phyloP scores from a whole-genome alignment of 306 rosid species.

The Medicago ruthenica region DNA sequence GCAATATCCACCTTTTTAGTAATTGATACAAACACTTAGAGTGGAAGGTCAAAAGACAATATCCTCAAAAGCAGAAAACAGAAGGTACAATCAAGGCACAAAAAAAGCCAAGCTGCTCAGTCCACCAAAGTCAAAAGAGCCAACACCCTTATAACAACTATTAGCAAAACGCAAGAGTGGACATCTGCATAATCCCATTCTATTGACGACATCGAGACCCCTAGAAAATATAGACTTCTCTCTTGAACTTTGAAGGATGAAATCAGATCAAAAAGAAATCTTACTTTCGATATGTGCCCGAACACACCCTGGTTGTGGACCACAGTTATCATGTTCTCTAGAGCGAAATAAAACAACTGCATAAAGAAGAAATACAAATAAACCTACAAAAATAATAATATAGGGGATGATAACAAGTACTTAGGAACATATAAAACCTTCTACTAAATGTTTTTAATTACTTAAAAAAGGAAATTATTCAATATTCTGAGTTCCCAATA shows the following conservation, averaged over 20 bases:
- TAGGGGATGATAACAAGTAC: conserved; percentile 2
- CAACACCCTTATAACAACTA: conserved; percentile 22
- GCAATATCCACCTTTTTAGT: conserved; percentile 6
- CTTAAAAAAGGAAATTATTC: conserved; percentile 15
- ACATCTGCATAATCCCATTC: conserved; percentile 30
- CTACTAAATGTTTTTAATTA: not conserved
- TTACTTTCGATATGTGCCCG: conserved; percentile 98
- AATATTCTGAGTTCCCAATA: conserved; percentile 16
- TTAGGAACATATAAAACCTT: conserved; percentile 22
- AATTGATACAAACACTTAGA: conserved; percentile 16
- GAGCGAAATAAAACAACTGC: conserved; percentile 98
- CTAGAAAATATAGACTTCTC: conserved; percentile 29
- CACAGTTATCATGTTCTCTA: conserved; percentile 90
- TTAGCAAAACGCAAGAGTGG: conserved; percentile 26
- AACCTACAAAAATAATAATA: conserved; percentile 33
- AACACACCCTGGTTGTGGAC: conserved; percentile 95
- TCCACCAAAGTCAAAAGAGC: conserved; percentile 13
- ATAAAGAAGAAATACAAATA: conserved; percentile 44
- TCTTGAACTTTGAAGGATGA: conserved; percentile 33
- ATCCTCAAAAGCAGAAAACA: conserved; percentile 23
- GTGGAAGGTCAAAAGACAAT: not conserved
- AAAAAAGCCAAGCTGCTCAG: conserved; percentile 15
- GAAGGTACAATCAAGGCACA: conserved; percentile 7
- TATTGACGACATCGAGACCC: conserved; percentile 25
- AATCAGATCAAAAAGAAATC: conserved; percentile 46